Evolutionary conservation across 352 stramenopile species (phyloP).

Genomic region (Phytophthora pinifolia): DNA sequence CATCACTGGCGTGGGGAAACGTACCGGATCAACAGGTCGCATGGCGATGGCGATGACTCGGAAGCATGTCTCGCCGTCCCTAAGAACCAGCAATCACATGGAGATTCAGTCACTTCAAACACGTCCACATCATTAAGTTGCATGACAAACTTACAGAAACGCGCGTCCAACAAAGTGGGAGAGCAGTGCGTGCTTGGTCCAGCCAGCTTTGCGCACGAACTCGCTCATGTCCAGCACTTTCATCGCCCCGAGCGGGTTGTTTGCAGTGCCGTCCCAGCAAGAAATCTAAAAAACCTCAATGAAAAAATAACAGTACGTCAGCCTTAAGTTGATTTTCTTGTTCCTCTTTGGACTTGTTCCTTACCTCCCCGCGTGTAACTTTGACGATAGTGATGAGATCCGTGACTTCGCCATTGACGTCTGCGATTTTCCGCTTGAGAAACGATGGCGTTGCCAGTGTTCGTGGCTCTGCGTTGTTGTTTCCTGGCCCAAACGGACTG

Average conservation of each 20-base stretch:
- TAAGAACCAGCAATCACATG: too few relatives aligned
- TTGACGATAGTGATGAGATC: constrained; percentile 78
- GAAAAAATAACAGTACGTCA: constrained; percentile 4
- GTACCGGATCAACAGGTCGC: too few relatives aligned
- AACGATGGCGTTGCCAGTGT: constrained; percentile 40
- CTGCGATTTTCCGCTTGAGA: constrained; percentile 49
- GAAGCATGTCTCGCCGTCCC: too few relatives aligned
- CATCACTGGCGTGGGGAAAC: too few relatives aligned
- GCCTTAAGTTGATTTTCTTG: neutral
- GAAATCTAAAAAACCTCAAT: constrained; percentile 50
- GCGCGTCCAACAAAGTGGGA: too few relatives aligned
- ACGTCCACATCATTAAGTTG: too few relatives aligned
- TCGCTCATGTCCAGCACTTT: constrained; percentile 74
- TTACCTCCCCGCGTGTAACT: constrained; percentile 68
- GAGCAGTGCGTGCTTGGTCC: too few relatives aligned
- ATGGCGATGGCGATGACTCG: too few relatives aligned
- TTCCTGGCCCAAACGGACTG: constrained; percentile 26
- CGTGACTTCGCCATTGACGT: constrained; percentile 48
- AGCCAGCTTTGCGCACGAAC: constrained; percentile 71
- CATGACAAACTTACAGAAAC: too few relatives aligned
- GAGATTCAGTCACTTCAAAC: too few relatives aligned
- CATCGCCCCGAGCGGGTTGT: constrained; percentile 38
- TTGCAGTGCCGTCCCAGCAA: constrained; percentile 59
- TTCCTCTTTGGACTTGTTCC: neutral
- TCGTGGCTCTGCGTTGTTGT: constrained; percentile 23